Evolutionary conservation across 2,329 filamentous ascomycete genomes (phyloP), one percentile per base, ranked within the genome.

Genomic region (Nannizziopsis barbatae): DNA sequence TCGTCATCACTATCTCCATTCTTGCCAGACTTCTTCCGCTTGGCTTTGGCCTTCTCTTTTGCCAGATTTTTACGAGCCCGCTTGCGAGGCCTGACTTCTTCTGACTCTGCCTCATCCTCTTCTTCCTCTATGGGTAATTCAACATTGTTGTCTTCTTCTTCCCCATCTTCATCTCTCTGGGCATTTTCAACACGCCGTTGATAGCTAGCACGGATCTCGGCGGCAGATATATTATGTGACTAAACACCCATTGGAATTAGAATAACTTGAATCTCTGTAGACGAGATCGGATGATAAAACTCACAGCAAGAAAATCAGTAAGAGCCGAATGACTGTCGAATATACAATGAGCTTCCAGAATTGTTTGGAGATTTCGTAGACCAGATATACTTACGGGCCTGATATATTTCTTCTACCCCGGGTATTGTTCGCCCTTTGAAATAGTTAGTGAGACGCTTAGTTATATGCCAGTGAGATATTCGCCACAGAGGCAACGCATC

Each of bases 201-300:
- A 58, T 79, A 77, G 45, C 79, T 77, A 55, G 76, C 68, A 40
- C 75, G 72, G 52, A 83, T 82, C 56, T 81, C 76, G 46, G 71
- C 70, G 2, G 79, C 79, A 7, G 79, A 81, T 57, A 82, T 82
- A 57, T 81, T 81, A 65, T 82, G 80, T 12, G 79, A 75, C 69
- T 76, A 50, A 9, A 27, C 3, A 27, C 4, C 22, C 22, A 27
- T 4, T 27, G 7, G 7, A 3, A 4, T 27, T 27, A 27, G 22
- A 4, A 27, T 27, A 27, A 27, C 22, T 27, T 27, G 22, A 27
- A 27, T 7, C 22, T 27, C 4, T 27, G 7, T 27, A 7, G 22
- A 7, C 7, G 22, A 27, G 4, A 27, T 3, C 22, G 36, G 3
- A 17, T 6, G n/a, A 15, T 22, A 27, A 15, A 15, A 66, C 73